These are phyloP conservation scores for Solanum peruvianum DNA, from an alignment of 257 asterid species.

Conservation along the genomic window DNA sequence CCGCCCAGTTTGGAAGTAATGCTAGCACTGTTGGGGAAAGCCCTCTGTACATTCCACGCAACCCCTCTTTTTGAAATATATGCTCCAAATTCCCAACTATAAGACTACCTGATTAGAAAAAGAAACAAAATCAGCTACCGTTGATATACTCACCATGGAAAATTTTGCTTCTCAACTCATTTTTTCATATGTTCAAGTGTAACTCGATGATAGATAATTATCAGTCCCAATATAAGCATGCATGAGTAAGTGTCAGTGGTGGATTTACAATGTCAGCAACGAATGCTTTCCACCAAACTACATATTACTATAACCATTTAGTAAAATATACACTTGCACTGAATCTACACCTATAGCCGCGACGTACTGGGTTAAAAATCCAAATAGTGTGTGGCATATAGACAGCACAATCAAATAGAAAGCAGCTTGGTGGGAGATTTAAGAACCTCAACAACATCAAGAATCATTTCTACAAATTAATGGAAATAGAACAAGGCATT, in stretches of 20 bases:
- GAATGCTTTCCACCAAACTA: too few species aligned
- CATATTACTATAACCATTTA: not conserved
- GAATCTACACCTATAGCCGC: not conserved
- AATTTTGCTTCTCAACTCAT: not conserved
- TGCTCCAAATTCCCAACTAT: constrained; percentile 84
- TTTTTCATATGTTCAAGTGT: not conserved
- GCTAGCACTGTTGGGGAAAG: constrained; percentile 94
- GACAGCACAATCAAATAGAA: not conserved
- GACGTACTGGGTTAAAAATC: not conserved
- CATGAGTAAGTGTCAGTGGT: not conserved
- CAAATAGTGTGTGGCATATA: not conserved
- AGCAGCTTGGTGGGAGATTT: not conserved
- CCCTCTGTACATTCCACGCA: constrained; percentile 96
- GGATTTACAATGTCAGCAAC: too few species aligned
- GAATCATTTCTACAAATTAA: not conserved
- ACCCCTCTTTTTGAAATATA: constrained; percentile 70
- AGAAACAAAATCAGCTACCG: not conserved
- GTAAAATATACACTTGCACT: not conserved
- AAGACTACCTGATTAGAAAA: constrained; percentile 57
- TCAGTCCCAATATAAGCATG: not conserved
- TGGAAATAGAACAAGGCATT: not conserved
- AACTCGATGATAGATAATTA: not conserved
- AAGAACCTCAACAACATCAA: not conserved
- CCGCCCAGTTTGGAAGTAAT: constrained; percentile 97
- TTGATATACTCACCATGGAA: not conserved